Evolutionary conservation across 768 basidiomycete genomes (phyloP).

Genomic region (Mycena leptocephala): DNA sequence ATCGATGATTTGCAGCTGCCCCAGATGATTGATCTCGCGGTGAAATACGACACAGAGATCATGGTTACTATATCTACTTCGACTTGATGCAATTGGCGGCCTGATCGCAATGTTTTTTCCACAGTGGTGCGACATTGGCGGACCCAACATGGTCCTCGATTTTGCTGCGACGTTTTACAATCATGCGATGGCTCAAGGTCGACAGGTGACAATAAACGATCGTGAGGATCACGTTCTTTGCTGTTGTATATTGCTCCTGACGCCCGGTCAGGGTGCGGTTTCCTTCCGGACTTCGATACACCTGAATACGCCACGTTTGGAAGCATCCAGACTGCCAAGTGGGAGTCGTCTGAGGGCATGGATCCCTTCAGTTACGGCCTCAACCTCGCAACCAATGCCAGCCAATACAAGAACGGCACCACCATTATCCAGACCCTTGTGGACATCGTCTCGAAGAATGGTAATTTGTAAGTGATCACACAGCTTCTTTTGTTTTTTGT

Average conservation of each 20-base stretch:
- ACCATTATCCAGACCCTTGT: conserved; percentile 67
- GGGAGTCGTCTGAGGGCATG: conserved; percentile 76
- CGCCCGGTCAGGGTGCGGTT: conserved; percentile 59
- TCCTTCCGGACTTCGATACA: conserved; percentile 68
- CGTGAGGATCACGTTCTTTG: conserved; percentile 40
- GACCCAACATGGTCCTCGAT: conserved; percentile 61
- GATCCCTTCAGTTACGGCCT: conserved; percentile 69
- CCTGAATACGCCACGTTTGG: conserved; percentile 69
- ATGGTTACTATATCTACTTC: conserved; percentile 65
- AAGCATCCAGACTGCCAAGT: conserved; percentile 61
- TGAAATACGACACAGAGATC: conserved; percentile 67
- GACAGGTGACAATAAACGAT: conserved; percentile 63
- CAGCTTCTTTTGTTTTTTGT: not conserved
- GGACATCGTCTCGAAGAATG: conserved; percentile 75
- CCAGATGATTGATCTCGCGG: conserved; percentile 66
- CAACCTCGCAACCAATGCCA: conserved; percentile 58
- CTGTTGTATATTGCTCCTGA: not conserved
- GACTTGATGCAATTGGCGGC: not conserved
- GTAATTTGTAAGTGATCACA: conserved; percentile 65
- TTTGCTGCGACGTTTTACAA: conserved; percentile 66
- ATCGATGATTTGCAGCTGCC: conserved; percentile 66
- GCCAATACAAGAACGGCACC: conserved; percentile 65
- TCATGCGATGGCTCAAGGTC: conserved; percentile 53
- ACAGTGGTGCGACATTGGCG: conserved; percentile 75
- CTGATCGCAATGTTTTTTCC: not conserved